Base-by-base conservation (phyloP, 441 rosid species). In the Gossypium schwendimanii region DNA sequence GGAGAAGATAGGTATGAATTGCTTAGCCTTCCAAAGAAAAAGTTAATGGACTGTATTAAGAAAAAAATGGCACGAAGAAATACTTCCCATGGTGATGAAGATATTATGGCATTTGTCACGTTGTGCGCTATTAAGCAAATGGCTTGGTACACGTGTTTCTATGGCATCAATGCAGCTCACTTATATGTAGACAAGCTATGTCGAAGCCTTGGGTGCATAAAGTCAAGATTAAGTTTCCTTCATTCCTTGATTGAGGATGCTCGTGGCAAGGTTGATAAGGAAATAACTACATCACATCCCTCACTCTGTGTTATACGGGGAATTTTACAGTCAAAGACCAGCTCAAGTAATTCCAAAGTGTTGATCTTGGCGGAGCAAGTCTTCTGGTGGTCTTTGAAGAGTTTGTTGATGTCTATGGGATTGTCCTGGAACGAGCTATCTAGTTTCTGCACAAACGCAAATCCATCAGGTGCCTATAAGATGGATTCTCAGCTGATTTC, bases 71-170 rank as follows among this genome's bases (percentile, higher is more conserved):
- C 47, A 53, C 72, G 78, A 47, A 81, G 65, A 70, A 75, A 72
- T 36, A 69, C 70, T 75, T 71, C 72, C 39, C 65, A 18, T 23
- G 59, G 53, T 64, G 86, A 78, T 73, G 86, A 79, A 70, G 81
- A 80, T 60, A 60, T 79, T 53, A 67, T 79, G 84, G 81, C 84
- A 70, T 79, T 76, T 84, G 86, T 76, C 57, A 69, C 83, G 17
- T 75, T 87, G 70, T 73, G 83, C 70, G 87, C 83, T 55, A 83
- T 87, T 21, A 87, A 87, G 80, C 85, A 86, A 81, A 84, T 83
- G 79, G 76, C 89, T 41, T 87, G 88, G 87, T 83, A 84, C 81
- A 58, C 80, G 68, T 87, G 91, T 77, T 87, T 83, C 78, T 87
- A 80, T 47, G 91, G 91, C 49, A 83, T 83, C 74, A 81, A 75